phyloP scores from a whole-genome alignment of 164 flowering plant species.

The Platanus orientalis region DNA sequence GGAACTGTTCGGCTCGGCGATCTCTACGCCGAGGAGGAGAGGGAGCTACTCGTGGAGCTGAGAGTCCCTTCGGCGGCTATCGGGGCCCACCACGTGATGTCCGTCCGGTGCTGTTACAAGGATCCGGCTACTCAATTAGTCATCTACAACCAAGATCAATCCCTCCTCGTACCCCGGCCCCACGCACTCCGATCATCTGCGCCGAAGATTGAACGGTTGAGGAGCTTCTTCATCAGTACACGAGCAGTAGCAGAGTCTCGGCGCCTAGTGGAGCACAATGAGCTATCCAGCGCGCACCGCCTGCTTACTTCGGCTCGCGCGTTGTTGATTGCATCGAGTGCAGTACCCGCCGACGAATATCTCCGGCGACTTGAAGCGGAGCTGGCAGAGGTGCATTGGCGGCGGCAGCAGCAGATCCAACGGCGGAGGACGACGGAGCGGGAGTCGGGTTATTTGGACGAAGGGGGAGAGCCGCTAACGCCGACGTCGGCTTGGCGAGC shows the following conservation, averaged over 20 bases:
- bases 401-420: conserved; percentile 37
- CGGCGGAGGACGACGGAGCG: conserved; percentile 22
- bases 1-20: conserved; percentile 64
- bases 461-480: conserved; percentile 80
- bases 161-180: conserved; percentile 45
- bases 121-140: conserved; percentile 61
- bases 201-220: conserved; percentile 58
- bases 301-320: conserved; percentile 67
- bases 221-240: conserved; percentile 48
- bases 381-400: conserved; percentile 58
- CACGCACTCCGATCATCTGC: conserved; percentile 44
- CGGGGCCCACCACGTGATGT: conserved; percentile 58
- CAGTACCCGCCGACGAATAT: conserved; percentile 45
- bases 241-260: conserved; percentile 81
- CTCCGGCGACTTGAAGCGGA: conserved; percentile 51
- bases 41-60: conserved; percentile 70
- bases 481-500: conserved; percentile 97
- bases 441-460: conserved; percentile 31
- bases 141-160: conserved; percentile 45
- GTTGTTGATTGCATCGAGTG: conserved; percentile 44
- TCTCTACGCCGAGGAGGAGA: conserved; percentile 85
- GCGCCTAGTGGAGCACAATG: conserved; percentile 48
- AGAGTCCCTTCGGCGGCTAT: conserved; percentile 36
- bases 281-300: conserved; percentile 51
- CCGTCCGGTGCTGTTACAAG: conserved; percentile 51